Evolutionary conservation across 345 rosid genomes (phyloP).

Genomic region (Streptanthus diversifolius): DNA sequence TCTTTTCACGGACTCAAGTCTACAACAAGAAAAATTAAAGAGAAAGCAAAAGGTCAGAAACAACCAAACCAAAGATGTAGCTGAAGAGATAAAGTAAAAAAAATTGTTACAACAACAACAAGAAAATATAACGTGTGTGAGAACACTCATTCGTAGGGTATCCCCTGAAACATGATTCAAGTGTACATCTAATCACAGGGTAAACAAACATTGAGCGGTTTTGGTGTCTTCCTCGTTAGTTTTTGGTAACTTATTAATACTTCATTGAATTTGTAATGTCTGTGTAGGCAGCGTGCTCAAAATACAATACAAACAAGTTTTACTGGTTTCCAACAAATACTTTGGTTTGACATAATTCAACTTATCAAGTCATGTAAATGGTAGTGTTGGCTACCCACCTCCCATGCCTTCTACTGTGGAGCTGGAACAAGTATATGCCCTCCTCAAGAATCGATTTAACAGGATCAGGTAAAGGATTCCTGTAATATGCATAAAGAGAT

Average conservation of each 20-base stretch:
- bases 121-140: not conserved
- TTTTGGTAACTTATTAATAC: not conserved
- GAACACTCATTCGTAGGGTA: conserved; percentile 5
- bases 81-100: not conserved
- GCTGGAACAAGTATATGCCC: conserved; percentile 73
- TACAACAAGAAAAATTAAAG: conserved; percentile 23
- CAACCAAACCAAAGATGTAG: not conserved
- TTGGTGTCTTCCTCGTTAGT: not conserved
- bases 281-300: not conserved
- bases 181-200: not conserved
- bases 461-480: conserved; percentile 72
- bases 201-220: not conserved
- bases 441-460: conserved; percentile 68
- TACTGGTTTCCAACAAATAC: not conserved
- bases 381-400: conserved; percentile 47
- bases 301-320: not conserved
- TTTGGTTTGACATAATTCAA: not conserved
- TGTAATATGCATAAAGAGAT: conserved; percentile 36
- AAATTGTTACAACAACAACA: not conserved
- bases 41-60: conserved; percentile 9
- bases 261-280: not conserved
- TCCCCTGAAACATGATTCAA: not conserved
- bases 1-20: conserved; percentile 79
- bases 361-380: not conserved
- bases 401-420: conserved; percentile 71